phyloP scores from a whole-genome alignment of 1,139 yeast species.

The Blastobotrys arbuscula region DNA sequence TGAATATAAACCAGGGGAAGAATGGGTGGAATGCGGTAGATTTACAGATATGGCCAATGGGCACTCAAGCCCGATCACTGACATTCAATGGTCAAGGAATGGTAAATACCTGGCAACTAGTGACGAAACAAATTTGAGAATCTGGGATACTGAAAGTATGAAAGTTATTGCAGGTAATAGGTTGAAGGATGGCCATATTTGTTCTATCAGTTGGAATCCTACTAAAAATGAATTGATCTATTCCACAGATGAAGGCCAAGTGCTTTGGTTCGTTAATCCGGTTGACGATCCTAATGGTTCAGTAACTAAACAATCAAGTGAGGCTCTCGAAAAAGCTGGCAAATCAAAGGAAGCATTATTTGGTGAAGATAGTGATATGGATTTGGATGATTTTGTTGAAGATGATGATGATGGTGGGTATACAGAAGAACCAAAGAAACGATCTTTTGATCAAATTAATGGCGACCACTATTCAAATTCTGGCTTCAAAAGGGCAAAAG shows the following conservation, averaged over 20 bases:
- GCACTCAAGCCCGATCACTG: slow-evolving; percentile 37
- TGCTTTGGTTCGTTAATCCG: slow-evolving; percentile 24
- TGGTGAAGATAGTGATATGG: slow-evolving; percentile 16
- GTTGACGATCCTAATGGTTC: background rate
- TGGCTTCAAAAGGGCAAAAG: background rate
- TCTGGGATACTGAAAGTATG: slow-evolving; percentile 44
- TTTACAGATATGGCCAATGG: slow-evolving; percentile 7
- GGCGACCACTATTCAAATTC: background rate
- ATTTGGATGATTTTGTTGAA: slow-evolving; percentile 42
- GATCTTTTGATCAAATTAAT: background rate
- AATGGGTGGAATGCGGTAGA: slow-evolving; percentile 17
- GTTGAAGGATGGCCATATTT: background rate
- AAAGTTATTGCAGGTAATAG: slow-evolving; percentile 1
- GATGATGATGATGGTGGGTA: slow-evolving; percentile 56
- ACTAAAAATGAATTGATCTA: slow-evolving; percentile 30
- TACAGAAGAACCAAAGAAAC: slow-evolving; percentile 17
- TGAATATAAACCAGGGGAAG: slow-evolving; percentile 12
- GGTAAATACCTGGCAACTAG: slow-evolving; percentile 53
- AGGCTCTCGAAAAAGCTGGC: background rate
- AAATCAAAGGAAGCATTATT: slow-evolving; percentile 23
- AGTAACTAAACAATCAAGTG: background rate
- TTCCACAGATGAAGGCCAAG: slow-evolving; percentile 32
- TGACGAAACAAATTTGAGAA: slow-evolving; percentile 45
- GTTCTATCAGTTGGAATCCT: slow-evolving; percentile 37
- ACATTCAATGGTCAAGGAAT: slow-evolving; percentile 54